These are phyloP conservation scores for Tulasnella sp. DNA, from an alignment of 768 basidiomycete genomes.

Conservation along the genomic window DNA sequence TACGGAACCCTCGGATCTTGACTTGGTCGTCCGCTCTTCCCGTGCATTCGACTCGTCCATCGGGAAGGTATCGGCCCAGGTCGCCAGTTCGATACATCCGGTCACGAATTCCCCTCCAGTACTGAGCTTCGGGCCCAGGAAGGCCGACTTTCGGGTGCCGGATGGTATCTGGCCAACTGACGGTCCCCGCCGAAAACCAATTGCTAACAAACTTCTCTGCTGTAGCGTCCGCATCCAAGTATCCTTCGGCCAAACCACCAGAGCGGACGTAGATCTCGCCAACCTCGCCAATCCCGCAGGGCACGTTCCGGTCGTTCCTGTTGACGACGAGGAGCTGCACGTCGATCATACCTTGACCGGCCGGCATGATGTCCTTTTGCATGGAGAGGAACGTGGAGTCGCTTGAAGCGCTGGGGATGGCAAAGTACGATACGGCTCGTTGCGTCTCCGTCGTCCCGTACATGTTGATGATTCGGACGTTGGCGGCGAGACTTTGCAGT, in stretches of 20 bases:
- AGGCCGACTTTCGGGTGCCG: conserved; percentile 44
- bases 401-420: conserved; percentile 72
- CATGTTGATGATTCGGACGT: conserved; percentile 97
- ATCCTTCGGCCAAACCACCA: conserved; percentile 92
- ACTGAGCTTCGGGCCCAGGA: conserved; percentile 60
- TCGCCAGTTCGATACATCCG: conserved; percentile 98
- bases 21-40: conserved; percentile 98
- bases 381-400: conserved; percentile 87
- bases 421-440: conserved; percentile 95
- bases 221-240: conserved; percentile 74
- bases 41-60: conserved; percentile 91
- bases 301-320: conserved; percentile 69
- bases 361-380: conserved; percentile 97
- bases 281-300: conserved; percentile 91
- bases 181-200: conserved; percentile 61
- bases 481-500: conserved; percentile 82
- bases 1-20: conserved; percentile 98
- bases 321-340: conserved; percentile 97
- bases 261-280: conserved; percentile 98
- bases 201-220: conserved; percentile 88
- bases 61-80: conserved; percentile 85
- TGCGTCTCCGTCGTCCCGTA: conserved; percentile 99
- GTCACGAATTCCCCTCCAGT: conserved; percentile 95
- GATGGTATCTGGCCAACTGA: conserved; percentile 61
- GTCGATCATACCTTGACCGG: conserved; percentile 94